Evolutionary conservation across 2,329 filamentous ascomycete species (phyloP).

Genomic region (Fusarium citri): DNA sequence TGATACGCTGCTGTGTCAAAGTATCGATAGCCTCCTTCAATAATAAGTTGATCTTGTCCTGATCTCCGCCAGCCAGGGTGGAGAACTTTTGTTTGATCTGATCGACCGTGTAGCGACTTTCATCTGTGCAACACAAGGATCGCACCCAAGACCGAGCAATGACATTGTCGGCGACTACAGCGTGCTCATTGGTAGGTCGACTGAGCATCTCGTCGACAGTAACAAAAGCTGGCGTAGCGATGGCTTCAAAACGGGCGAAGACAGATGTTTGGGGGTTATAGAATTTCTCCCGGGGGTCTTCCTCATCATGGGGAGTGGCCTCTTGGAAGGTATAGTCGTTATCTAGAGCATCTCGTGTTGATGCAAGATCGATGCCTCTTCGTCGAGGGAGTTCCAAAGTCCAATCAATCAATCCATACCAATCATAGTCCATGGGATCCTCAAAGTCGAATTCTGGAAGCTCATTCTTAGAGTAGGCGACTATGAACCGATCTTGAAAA

Average conservation of each 20-base stretch:
- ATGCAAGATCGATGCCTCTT: constrained; percentile 62
- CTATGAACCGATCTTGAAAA: constrained; percentile 74
- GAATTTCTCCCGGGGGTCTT: constrained; percentile 68
- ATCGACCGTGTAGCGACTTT: constrained; percentile 60
- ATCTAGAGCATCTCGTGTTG: constrained; percentile 58
- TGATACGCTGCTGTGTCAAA: constrained; percentile 64
- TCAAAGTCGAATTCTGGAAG: constrained; percentile 73
- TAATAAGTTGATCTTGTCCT: constrained; percentile 55
- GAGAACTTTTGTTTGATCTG: constrained; percentile 64
- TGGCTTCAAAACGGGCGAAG: constrained; percentile 67
- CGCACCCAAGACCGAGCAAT: constrained; percentile 70
- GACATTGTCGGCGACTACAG: constrained; percentile 48
- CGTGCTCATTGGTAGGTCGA: not conserved
- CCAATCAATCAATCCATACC: constrained; percentile 75
- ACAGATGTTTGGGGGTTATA: constrained; percentile 66
- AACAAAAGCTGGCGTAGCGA: constrained; percentile 60
- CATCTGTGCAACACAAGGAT: constrained; percentile 66
- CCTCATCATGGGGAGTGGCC: constrained; percentile 47
- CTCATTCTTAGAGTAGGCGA: constrained; percentile 72
- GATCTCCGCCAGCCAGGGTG: constrained; percentile 57
- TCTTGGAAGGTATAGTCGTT: constrained; percentile 55
- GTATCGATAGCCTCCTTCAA: constrained; percentile 62
- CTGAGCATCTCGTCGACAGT: constrained; percentile 29
- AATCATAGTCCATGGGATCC: constrained; percentile 73
- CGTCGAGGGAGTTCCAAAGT: constrained; percentile 64